Base-by-base conservation (phyloP, 1,284 basidiomycete species). In the Quambalaria eucalypti region DNA sequence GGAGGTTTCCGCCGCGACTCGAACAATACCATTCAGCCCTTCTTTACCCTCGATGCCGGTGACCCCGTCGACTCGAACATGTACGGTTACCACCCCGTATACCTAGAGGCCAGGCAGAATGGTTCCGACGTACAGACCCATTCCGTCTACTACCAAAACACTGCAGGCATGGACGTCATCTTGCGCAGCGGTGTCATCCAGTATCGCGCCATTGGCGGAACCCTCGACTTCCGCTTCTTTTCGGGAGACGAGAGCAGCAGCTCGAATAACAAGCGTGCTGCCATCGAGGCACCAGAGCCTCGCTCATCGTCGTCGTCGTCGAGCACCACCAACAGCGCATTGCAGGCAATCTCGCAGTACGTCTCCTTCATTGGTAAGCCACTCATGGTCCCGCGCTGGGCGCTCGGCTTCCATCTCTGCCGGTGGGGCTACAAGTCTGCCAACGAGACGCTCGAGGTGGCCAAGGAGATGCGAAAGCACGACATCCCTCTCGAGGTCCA, bases 41-140 rank as follows among this genome's bases (percentile, higher is more conserved):
- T 86, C 28, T 86, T 84, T 83, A 82, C 81, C 28, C 81, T 85
- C 53, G 85, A 87, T 68, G 77, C 55, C 21, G 60, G 62, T 33
- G 55, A 59, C 28, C 58, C 56, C 36, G 25, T 49, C 38, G 51
- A 63, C 44, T 38, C 51, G 39, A 64, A 73, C 66, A 83, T 82
- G 56, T 87, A 87, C 73, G 85, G 87, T 16, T 80, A 82, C 16
- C 85, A 87, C 68, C 81, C 84, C 0, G 76, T 86, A 30, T 86
- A 86, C 68, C 60, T 85, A 47, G 84, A 86, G 62, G 83, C 85
- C 61, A 80, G 84, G 6, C 78, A 83, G 51, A 65, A 77, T 5
- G 60, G 60, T 26, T 60, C 58, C 28, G 60, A 55, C 50, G 19
- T 61, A 2, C 14, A 54, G 8, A 53, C 61, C 8, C 68, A 71